phyloP scores from a whole-genome alignment of 345 rosid genomes.

The Acer campestre region DNA sequence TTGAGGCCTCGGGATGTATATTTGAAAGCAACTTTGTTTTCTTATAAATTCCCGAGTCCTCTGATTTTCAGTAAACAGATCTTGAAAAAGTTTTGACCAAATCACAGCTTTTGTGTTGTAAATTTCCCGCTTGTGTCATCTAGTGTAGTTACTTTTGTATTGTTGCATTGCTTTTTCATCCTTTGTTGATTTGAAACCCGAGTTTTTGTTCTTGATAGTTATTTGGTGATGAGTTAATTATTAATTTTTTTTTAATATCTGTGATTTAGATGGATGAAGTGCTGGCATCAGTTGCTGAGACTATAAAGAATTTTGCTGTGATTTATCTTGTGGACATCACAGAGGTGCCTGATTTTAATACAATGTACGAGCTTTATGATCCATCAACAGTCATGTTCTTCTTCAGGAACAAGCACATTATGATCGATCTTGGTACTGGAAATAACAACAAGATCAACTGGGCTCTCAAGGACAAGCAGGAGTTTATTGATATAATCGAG shows the following conservation, averaged over 20 bases:
- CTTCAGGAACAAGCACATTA: conserved; percentile 97
- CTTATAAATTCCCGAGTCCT: neutral
- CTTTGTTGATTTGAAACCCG: neutral
- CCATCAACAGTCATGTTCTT: conserved; percentile 95
- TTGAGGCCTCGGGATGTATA: too few species aligned
- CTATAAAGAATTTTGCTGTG: conserved; percentile 93
- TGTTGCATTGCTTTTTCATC: neutral
- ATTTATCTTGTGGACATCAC: conserved; percentile 92
- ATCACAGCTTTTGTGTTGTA: neutral
- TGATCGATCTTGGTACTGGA: conserved; percentile 97
- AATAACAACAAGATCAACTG: conserved; percentile 98
- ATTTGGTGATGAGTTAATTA: neutral
- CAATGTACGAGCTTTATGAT: conserved; percentile 94
- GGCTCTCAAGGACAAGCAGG: conserved; percentile 98
- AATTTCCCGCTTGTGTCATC: neutral
- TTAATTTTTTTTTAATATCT: neutral
- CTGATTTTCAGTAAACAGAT: neutral
- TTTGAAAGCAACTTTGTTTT: neutral
- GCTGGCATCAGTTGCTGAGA: conserved; percentile 84
- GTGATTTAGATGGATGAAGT: conserved; percentile 91
- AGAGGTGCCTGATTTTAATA: conserved; percentile 91
- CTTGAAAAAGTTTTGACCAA: neutral
- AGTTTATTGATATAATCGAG: conserved; percentile 87
- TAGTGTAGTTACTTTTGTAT: neutral
- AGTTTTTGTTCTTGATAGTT: neutral